Conservation (phyloP, 2,329 filamentous ascomycete genomes). For the Tolypocladium capitatum region DNA sequence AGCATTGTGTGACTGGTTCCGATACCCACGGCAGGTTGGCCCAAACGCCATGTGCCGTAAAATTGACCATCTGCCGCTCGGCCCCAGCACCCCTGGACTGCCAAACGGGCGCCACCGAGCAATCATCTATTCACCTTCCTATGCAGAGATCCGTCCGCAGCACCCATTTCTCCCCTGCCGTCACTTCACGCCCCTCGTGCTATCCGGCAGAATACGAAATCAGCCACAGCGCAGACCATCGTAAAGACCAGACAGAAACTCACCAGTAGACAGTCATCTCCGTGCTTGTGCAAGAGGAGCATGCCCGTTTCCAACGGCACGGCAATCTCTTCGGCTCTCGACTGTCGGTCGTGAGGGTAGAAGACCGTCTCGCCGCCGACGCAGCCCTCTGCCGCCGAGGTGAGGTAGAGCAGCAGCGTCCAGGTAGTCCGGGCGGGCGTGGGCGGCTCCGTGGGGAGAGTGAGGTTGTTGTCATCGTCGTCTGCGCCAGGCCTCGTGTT, state of each 20-base stretch:
- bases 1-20: too few relatives aligned
- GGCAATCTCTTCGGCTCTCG: conserved; percentile 51
- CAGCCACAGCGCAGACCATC: conserved; percentile 9
- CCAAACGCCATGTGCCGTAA: too few relatives aligned
- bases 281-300: conserved; percentile 79
- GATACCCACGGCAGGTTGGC: too few relatives aligned
- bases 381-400: conserved; percentile 59
- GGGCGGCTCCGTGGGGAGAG: conserved; percentile 27
- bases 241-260: conserved; percentile 13
- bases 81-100: too few relatives aligned
- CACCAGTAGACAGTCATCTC: conserved; percentile 74
- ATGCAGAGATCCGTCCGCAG: conserved; percentile 73
- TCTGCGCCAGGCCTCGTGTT: conserved; percentile 40
- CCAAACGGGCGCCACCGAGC: too few relatives aligned
- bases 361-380: conserved; percentile 84
- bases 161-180: conserved; percentile 79
- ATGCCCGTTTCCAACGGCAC: conserved; percentile 76
- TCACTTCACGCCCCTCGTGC: conserved; percentile 66
- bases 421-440: conserved; percentile 54
- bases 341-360: conserved; percentile 53
- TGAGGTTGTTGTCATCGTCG: conserved; percentile 71
- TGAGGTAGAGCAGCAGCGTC: conserved; percentile 83
- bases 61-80: too few relatives aligned
- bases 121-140: conserved; percentile 26
- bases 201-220: too few relatives aligned